A percentile compares a stretch with the other conserved stretches of the same genome.
Conservation (phyloP, 108 stramenopile species). For the Nitzschia sp. region DNA sequence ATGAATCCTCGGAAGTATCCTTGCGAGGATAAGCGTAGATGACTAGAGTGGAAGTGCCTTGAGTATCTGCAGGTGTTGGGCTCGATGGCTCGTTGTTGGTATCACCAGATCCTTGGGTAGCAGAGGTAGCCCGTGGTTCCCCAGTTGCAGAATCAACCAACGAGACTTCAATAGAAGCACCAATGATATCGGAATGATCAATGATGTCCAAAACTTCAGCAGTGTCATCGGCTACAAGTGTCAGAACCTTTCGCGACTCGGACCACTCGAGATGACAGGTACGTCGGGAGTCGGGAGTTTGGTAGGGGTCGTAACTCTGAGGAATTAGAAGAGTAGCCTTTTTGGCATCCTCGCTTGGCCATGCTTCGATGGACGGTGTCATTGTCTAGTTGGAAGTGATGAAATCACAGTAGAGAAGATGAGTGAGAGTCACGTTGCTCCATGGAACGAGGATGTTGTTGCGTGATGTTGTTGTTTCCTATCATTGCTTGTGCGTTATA, state of each 20-base stretch:
- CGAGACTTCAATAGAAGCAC: slow-evolving; percentile 38
- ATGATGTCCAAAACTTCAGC: slow-evolving; percentile 39
- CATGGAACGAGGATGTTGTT: too few species aligned
- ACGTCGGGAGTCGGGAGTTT: neutral
- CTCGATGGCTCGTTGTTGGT: slow-evolving; percentile 37
- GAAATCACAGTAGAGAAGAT: too few species aligned
- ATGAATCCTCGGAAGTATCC: slow-evolving; percentile 27
- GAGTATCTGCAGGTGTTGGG: slow-evolving; percentile 24
- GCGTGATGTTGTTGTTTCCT: too few species aligned
- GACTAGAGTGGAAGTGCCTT: slow-evolving; percentile 49
- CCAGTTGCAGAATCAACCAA: neutral
- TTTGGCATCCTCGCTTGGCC: slow-evolving; percentile 8
- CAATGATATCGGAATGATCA: slow-evolving; percentile 35
- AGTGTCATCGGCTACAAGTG: slow-evolving; percentile 20
- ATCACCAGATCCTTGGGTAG: neutral
- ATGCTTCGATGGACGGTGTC: too few species aligned
- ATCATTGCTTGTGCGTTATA: too few species aligned
- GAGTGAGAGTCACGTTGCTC: too few species aligned
- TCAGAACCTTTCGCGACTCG: slow-evolving; percentile 5
- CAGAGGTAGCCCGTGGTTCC: neutral
- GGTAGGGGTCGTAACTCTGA: slow-evolving; percentile 17
- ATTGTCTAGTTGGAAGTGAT: too few species aligned
- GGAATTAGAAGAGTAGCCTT: slow-evolving; percentile 26
- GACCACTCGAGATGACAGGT: slow-evolving; percentile 24
- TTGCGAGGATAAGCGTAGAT: slow-evolving; percentile 62